Evolutionary conservation across 2,329 filamentous ascomycete genomes (phyloP).

Genomic region (Ophidiomyces ophidiicola): DNA sequence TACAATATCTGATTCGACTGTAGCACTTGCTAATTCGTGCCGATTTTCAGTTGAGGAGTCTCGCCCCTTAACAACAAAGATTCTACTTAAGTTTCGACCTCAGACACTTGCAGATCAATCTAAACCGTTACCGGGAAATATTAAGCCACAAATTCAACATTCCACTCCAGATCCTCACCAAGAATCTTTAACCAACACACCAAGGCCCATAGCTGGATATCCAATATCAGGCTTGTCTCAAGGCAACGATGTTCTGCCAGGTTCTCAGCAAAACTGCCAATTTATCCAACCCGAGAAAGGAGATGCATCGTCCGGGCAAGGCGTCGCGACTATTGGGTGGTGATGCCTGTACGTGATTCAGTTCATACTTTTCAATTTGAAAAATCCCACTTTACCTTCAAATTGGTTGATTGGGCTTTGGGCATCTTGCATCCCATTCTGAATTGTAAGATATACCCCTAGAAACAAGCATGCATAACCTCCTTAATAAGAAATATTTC

Average conservation of each 20-base stretch:
- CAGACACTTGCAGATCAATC: slow-evolving; percentile 21
- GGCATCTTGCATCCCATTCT: too few species aligned
- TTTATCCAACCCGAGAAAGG: background rate
- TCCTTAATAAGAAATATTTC: too few species aligned
- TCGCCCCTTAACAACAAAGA: slow-evolving; percentile 39
- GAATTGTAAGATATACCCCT: too few species aligned
- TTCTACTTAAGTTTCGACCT: slow-evolving; percentile 46
- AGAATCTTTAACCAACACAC: background rate
- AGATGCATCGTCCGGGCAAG: background rate
- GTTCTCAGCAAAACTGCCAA: slow-evolving; percentile 1
- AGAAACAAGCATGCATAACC: too few species aligned
- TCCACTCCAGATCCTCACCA: background rate
- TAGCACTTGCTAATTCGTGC: slow-evolving; percentile 11
- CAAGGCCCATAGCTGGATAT: background rate
- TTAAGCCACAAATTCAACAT: slow-evolving; percentile 1
- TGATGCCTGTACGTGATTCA: background rate
- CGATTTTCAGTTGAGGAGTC: slow-evolving; percentile 33
- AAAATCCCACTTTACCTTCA: too few species aligned
- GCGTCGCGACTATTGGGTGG: slow-evolving; percentile 1
- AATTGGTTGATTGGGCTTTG: too few species aligned
- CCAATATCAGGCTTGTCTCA: background rate
- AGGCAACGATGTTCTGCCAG: background rate
- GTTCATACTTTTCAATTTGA: background rate
- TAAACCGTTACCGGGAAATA: slow-evolving; percentile 2
- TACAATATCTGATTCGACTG: too few species aligned